Conservation (phyloP, 176 grass and related monocot species). For the Cenchrus americanus region DNA sequence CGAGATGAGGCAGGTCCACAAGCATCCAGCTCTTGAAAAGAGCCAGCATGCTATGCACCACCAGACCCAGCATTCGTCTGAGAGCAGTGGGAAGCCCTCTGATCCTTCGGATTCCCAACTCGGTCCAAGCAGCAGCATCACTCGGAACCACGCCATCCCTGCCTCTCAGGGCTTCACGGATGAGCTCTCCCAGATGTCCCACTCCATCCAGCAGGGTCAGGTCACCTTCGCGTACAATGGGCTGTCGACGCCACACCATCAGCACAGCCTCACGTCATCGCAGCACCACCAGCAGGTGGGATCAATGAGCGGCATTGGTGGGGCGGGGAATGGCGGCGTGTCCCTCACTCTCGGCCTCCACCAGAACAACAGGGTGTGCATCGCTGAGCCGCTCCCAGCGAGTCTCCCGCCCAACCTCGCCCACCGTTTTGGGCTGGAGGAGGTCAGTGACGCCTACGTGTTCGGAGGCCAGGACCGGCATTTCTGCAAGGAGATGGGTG, state of each 20-base stretch:
- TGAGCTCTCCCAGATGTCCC: constrained; percentile 66
- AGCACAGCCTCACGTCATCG: constrained; percentile 28
- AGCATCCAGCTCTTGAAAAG: constrained; percentile 56
- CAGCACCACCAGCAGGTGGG: constrained; percentile 46
- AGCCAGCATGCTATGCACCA: constrained; percentile 26
- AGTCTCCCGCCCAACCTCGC: constrained; percentile 64
- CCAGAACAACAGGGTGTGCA: constrained; percentile 71
- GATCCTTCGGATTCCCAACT: constrained; percentile 49
- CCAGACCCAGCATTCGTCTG: constrained; percentile 49
- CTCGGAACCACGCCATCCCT: constrained; percentile 48
- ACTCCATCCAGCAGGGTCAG: constrained; percentile 51
- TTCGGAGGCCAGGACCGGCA: constrained; percentile 74
- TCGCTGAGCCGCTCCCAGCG: constrained; percentile 56
- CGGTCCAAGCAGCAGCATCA: constrained; percentile 55
- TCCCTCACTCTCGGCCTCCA: constrained; percentile 95
- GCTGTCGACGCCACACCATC: constrained; percentile 33
- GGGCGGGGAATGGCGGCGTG: constrained; percentile 48
- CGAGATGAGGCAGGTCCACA: constrained; percentile 73
- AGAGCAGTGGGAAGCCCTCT: constrained; percentile 52
- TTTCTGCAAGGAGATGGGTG: constrained; percentile 78
- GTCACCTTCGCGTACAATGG: constrained; percentile 60
- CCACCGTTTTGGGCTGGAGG: constrained; percentile 84
- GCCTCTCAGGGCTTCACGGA: constrained; percentile 52
- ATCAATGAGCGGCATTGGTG: not conserved
- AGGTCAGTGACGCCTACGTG: constrained; percentile 67